Evolutionary conservation across 306 rosid species (phyloP), one percentile per base, ranked within the genome.

Genomic region (Castanea crenata): DNA sequence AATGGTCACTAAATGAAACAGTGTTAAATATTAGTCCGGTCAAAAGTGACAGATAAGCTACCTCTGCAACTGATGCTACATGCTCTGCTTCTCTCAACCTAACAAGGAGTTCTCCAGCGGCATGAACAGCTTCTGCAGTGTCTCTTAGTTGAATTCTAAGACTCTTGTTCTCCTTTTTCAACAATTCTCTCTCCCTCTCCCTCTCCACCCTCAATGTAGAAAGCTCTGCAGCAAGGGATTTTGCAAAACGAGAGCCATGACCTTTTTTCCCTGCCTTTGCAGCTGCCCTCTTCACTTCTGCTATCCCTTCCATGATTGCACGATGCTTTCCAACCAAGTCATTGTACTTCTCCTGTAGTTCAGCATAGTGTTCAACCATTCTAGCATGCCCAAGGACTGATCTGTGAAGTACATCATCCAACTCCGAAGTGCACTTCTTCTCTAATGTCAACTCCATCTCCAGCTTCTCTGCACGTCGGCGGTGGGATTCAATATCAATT

Each of bases 51-150:
- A 62, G 46, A 55, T 72, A 64, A 51, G 64, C 86, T 91, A 96
- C 97, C 99, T 93, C 91, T 71, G 92, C 91, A 76, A 79, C 69
- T 62, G 98, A 90, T 35, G 89, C 89, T 67, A 94, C 86, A 44
- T 96, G 88, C 74, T 93, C 99, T 41, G 99, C 94, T 87, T 96
- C 97, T 87, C 97, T 88, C 34, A 93, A 97, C 88, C 99, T 81
- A 38, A 90, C 98, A 69, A 96, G 99, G 29, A 96, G 89, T 81
- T 90, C 99, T 74, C 98, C 99, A 44, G 99, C 99, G 32, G 98
- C 98, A 83, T 96, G 99, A 73, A 96, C 99, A 65, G 98, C 99
- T 86, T 93, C 99, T 71, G 98, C 99, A 62, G 97, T 96, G 87
- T 96, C 98, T 83, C 98, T 84, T 29, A 93, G 98, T 85, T 93